Conservation (phyloP, 2,329 filamentous ascomycete species). For the Alternaria incomplexa region DNA sequence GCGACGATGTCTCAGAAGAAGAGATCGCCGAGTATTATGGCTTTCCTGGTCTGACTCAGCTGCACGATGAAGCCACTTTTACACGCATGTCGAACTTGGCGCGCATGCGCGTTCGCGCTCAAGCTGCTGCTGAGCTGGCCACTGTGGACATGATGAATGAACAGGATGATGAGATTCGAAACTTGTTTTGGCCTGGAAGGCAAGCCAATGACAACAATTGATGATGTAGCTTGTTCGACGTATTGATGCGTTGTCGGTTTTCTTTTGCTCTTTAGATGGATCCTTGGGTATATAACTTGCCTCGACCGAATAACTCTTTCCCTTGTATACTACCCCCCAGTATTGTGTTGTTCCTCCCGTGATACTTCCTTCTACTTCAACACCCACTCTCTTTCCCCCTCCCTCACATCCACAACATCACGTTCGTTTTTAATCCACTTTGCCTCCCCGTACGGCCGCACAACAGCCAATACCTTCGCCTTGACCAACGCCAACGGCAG, state of each 20-base stretch:
- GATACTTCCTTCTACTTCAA: background rate
- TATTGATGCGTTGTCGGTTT: background rate
- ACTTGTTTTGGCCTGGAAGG: background rate
- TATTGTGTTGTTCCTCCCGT: background rate
- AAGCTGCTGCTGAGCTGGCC: background rate
- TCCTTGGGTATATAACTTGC: background rate
- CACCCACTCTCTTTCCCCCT: slow-evolving; percentile 18
- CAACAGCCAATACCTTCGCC: slow-evolving; percentile 73
- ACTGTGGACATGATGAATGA: background rate
- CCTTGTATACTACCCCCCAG: background rate
- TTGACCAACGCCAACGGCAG: slow-evolving; percentile 82
- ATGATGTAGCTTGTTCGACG: background rate
- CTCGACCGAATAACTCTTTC: background rate
- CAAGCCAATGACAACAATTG: background rate
- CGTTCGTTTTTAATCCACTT: slow-evolving; percentile 32
- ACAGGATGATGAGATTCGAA: background rate
- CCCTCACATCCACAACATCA: slow-evolving; percentile 19
- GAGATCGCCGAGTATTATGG: background rate
- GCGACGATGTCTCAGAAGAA: background rate
- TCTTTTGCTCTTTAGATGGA: background rate
- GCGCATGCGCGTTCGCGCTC: background rate
- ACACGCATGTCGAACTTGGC: background rate
- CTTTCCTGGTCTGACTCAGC: background rate
- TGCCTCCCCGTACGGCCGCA: slow-evolving; percentile 28
- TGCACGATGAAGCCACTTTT: background rate